Evolutionary conservation across 75 land plant species (phyloP).

Genomic region (Isoetes taiwanensis): DNA sequence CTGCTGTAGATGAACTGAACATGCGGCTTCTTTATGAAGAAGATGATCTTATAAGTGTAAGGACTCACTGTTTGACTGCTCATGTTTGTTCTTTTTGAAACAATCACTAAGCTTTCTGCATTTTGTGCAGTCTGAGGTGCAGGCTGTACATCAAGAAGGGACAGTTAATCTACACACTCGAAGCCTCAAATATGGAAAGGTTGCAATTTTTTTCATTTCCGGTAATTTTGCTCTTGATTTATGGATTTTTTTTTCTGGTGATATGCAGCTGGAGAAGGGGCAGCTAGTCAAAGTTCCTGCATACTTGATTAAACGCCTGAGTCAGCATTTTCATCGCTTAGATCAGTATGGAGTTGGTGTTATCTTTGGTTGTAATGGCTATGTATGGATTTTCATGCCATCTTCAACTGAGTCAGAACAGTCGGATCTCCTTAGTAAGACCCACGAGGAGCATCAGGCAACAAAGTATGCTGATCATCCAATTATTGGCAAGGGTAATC

Average conservation of each 20-base stretch:
- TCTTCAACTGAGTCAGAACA: constrained; percentile 20
- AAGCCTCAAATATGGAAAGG: constrained; percentile 97
- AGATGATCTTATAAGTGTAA: constrained; percentile 89
- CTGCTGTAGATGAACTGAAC: constrained; percentile 85
- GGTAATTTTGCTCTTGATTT: background rate
- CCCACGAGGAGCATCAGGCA: background rate
- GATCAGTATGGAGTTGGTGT: constrained; percentile 65
- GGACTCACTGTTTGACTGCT: constrained; percentile 7
- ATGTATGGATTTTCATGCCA: constrained; percentile 73
- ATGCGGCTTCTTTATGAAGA: constrained; percentile 83
- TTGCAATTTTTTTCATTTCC: constrained; percentile 9
- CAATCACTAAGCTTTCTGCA: background rate
- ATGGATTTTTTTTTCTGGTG: background rate
- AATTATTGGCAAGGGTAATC: background rate
- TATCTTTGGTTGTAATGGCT: constrained; percentile 91
- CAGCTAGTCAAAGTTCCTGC: constrained; percentile 63
- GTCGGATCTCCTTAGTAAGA: constrained; percentile 1
- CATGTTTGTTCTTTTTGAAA: background rate
- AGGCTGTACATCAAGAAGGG: constrained; percentile 83
- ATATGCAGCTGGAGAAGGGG: constrained; percentile 74
- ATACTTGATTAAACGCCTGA: constrained; percentile 73
- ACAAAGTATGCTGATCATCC: background rate
- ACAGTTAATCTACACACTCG: constrained; percentile 87
- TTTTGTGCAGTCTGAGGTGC: constrained; percentile 80
- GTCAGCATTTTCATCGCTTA: constrained; percentile 82